phyloP scores from a whole-genome alignment of 2,329 filamentous ascomycete species.

The Lachnellula hyalina region DNA sequence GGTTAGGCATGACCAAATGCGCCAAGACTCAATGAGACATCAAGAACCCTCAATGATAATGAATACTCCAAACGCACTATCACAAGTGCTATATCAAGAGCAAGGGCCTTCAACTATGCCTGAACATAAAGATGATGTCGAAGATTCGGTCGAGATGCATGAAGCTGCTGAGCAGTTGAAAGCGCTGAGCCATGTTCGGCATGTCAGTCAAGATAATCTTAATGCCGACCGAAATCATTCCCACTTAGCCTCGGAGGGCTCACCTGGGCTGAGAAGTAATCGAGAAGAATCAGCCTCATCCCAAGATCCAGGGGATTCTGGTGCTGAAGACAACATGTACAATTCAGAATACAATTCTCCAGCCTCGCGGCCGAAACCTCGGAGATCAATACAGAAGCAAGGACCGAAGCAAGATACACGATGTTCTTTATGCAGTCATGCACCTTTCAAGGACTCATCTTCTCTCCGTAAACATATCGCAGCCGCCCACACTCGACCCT shows the following conservation, averaged over 20 bases:
- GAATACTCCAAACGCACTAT: slow-evolving; percentile 21
- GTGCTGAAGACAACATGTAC: slow-evolving; percentile 36
- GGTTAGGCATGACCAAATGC: slow-evolving; percentile 38
- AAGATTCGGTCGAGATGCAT: slow-evolving; percentile 65
- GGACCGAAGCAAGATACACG: slow-evolving; percentile 54
- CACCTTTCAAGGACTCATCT: slow-evolving; percentile 62
- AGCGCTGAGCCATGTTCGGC: slow-evolving; percentile 58
- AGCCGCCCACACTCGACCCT: slow-evolving; percentile 65
- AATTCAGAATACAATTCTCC: slow-evolving; percentile 32
- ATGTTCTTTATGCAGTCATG: slow-evolving; percentile 57
- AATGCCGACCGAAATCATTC: slow-evolving; percentile 29
- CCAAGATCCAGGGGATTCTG: slow-evolving; percentile 35
- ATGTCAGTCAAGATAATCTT: slow-evolving; percentile 43
- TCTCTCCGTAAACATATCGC: slow-evolving; percentile 63
- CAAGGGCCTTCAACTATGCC: slow-evolving; percentile 20
- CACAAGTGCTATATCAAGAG: slow-evolving; percentile 26
- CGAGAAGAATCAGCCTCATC: slow-evolving; percentile 40
- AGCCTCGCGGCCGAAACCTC: slow-evolving; percentile 28
- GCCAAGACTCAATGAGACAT: slow-evolving; percentile 16
- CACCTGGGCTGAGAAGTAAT: slow-evolving; percentile 28
- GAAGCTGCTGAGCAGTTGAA: slow-evolving; percentile 63
- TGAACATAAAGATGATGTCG: slow-evolving; percentile 44
- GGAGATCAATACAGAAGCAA: slow-evolving; percentile 31
- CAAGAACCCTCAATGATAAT: slow-evolving; percentile 24
- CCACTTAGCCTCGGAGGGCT: slow-evolving; percentile 29